A percentile compares a stretch with the other conserved stretches of the same genome.
phyloP scores from a whole-genome alignment of 306 rosid species.

The Citrullus colocynthis region DNA sequence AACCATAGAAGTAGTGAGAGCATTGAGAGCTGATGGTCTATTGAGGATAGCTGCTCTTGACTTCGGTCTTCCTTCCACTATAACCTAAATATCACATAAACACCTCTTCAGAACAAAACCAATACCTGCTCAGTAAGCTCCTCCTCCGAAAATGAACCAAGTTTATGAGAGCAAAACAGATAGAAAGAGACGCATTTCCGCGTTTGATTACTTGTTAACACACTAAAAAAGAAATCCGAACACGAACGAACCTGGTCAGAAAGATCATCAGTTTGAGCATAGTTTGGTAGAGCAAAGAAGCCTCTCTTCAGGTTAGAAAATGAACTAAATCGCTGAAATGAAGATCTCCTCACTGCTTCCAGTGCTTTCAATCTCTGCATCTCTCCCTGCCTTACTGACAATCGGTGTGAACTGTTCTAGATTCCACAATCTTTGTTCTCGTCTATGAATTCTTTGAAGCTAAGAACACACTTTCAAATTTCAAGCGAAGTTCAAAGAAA shows the following conservation, averaged over 20 bases:
- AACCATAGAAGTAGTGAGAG: constrained; percentile 59
- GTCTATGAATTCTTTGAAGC: not conserved
- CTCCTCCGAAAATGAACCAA: not conserved
- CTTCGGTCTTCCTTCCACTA: constrained; percentile 73
- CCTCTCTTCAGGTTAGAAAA: constrained; percentile 29
- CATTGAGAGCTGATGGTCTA: constrained; percentile 57
- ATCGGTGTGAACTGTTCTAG: not conserved
- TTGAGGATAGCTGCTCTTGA: constrained; percentile 75
- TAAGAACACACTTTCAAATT: not conserved
- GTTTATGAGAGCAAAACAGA: not conserved
- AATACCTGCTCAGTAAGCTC: not conserved
- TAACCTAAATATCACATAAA: constrained; percentile 34
- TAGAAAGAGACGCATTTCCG: not conserved
- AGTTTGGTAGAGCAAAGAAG: constrained; percentile 51
- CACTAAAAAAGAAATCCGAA: not conserved
- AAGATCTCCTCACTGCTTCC: constrained; percentile 21
- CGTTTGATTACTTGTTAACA: not conserved
- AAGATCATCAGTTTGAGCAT: constrained; percentile 25
- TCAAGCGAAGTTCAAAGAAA: not conserved
- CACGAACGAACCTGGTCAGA: constrained; percentile 49
- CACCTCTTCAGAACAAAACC: not conserved
- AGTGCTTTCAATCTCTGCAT: constrained; percentile 61
- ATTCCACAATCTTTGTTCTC: not conserved
- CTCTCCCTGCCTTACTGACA: constrained; percentile 5
- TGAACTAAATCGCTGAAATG: constrained; percentile 20